Evolutionary conservation across 2,329 filamentous ascomycete genomes (phyloP).

Genomic region (Chalaropsis ovoidea): DNA sequence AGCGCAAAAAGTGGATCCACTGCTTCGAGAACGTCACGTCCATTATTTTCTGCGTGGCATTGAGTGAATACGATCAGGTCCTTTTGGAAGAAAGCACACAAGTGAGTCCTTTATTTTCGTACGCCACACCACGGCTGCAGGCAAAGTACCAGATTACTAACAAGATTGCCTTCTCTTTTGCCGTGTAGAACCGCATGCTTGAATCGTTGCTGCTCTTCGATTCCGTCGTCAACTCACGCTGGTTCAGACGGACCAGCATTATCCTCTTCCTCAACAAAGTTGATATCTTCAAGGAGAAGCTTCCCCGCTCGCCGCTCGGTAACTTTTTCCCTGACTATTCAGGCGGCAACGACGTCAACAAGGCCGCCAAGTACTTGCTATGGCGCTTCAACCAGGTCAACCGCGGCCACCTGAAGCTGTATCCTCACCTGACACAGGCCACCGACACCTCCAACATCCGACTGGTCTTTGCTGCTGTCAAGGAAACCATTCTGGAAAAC

Average conservation of each 20-base stretch:
- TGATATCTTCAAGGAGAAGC: constrained; percentile 92
- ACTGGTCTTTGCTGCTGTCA: constrained; percentile 93
- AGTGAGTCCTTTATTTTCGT: constrained; percentile 41
- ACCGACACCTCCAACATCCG: constrained; percentile 98
- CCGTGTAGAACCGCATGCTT: constrained; percentile 92
- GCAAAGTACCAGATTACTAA: neutral
- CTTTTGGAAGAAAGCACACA: constrained; percentile 94
- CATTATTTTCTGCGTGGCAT: constrained; percentile 96
- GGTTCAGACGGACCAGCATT: constrained; percentile 98
- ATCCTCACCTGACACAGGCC: constrained; percentile 95
- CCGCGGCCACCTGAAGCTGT: constrained; percentile 86
- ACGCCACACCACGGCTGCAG: neutral
- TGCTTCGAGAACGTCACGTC: constrained; percentile 99
- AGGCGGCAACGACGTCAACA: constrained; percentile 93
- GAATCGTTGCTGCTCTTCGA: constrained; percentile 93
- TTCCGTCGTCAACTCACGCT: constrained; percentile 95
- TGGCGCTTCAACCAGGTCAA: constrained; percentile 99
- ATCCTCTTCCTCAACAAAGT: constrained; percentile 99
- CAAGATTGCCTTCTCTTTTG: neutral
- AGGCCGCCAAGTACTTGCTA: constrained; percentile 91
- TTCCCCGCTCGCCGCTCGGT: constrained; percentile 74
- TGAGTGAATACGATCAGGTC: constrained; percentile 98
- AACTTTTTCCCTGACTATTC: constrained; percentile 99
- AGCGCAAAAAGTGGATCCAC: constrained; percentile 99
- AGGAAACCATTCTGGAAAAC: constrained; percentile 97